Conservation (phyloP, 2,329 filamentous ascomycete species). For the Neofusicoccum umdonicola region DNA sequence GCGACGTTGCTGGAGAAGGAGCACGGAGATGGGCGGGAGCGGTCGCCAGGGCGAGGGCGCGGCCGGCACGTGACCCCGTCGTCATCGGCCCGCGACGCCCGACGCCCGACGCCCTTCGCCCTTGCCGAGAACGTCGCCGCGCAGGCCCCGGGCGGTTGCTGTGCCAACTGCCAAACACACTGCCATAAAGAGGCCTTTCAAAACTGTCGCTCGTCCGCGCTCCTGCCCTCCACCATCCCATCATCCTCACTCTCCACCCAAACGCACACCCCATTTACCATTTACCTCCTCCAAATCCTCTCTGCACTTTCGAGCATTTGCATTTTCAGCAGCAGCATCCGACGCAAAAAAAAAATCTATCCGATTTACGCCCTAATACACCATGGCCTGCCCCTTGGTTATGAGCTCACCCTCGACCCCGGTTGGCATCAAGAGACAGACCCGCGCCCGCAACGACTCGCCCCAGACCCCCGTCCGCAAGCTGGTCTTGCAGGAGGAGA, state of each 20-base stretch:
- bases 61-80: neutral
- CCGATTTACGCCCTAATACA: slow-evolving; percentile 1
- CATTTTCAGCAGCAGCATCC: slow-evolving; percentile 1
- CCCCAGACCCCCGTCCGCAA: slow-evolving; percentile 16
- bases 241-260: neutral
- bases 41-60: no score
- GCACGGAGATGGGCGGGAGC: no score
- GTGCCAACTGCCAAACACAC: slow-evolving; percentile 15
- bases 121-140: neutral
- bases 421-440: slow-evolving; percentile 16
- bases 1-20: neutral
- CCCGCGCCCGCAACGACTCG: slow-evolving; percentile 8
- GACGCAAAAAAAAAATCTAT: slow-evolving; percentile 1
- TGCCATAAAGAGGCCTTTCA: slow-evolving; percentile 15
- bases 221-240: neutral
- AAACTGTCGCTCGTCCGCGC: neutral
- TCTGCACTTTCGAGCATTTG: slow-evolving; percentile 1
- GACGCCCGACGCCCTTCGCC: neutral
- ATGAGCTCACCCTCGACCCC: slow-evolving; percentile 17
- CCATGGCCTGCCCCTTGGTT: slow-evolving; percentile 17
- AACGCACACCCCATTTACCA: neutral
- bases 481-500: slow-evolving; percentile 18
- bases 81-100: neutral
- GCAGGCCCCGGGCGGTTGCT: slow-evolving; percentile 2
- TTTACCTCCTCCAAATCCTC: neutral